These are phyloP conservation scores for Rhodomyrtus tomentosa DNA, from an alignment of 345 rosid genomes.

Conservation along the genomic window DNA sequence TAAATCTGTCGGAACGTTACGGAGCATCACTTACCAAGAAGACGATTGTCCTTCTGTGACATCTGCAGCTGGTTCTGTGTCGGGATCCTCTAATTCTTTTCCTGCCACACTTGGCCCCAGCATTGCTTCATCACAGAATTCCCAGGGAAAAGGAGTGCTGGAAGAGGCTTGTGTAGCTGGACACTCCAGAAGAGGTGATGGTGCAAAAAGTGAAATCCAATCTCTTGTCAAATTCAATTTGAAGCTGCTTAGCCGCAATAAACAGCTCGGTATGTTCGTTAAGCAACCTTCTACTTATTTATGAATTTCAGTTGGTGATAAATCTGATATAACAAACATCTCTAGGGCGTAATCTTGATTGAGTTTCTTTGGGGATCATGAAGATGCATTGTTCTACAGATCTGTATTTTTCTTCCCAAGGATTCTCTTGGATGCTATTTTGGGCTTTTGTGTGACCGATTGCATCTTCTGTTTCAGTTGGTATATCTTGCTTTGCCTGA, in stretches of 20 bases:
- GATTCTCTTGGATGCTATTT: neutral
- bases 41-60: neutral
- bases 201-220: constrained; percentile 37
- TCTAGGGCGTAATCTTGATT: neutral
- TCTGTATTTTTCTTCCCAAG: neutral
- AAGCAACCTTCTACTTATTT: neutral
- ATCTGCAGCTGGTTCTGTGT: neutral
- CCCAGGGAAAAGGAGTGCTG: neutral
- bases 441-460: neutral
- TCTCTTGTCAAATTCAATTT: constrained; percentile 50
- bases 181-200: constrained; percentile 3
- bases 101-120: neutral
- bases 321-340: neutral
- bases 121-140: neutral
- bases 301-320: neutral
- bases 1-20: neutral
- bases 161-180: neutral
- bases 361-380: neutral
- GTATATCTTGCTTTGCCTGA: neutral
- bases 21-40: neutral
- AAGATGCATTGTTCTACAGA: neutral
- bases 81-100: neutral
- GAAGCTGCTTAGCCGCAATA: constrained; percentile 31
- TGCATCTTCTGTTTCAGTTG: neutral
- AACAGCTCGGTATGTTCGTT: constrained; percentile 27